Conservation (phyloP, 2,329 filamentous ascomycete species). For the Bipolaris sorokiniana region DNA sequence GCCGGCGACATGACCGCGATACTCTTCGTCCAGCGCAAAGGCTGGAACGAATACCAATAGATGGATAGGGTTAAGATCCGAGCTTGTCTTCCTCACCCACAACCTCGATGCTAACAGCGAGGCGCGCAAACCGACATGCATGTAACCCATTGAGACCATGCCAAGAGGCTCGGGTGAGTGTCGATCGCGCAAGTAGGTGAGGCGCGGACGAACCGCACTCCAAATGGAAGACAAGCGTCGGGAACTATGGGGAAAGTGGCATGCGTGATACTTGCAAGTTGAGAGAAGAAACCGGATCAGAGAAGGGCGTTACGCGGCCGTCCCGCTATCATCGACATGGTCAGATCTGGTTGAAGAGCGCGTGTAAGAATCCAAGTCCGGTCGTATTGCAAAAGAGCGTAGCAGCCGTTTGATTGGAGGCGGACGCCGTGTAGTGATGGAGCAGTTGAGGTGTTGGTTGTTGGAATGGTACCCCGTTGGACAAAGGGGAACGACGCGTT, state of each 20-base stretch:
- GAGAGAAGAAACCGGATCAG: slow-evolving; percentile 40
- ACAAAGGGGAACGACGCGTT: slow-evolving; percentile 22
- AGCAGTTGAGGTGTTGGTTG: slow-evolving; percentile 24
- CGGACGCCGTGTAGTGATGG: slow-evolving; percentile 22
- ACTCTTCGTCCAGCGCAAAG: slow-evolving; percentile 52
- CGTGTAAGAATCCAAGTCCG: slow-evolving; percentile 21
- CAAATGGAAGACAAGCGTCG: slow-evolving; percentile 70
- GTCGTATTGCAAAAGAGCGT: slow-evolving; percentile 9
- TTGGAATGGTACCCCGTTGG: slow-evolving; percentile 1
- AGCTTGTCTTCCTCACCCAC: slow-evolving; percentile 65
- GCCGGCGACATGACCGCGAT: slow-evolving; percentile 66
- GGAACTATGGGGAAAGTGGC: slow-evolving; percentile 80
- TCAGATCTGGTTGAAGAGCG: slow-evolving; percentile 29
- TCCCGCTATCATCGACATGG: slow-evolving; percentile 37
- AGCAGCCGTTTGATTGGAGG: slow-evolving; percentile 4
- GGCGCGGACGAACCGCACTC: slow-evolving; percentile 60
- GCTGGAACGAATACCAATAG: slow-evolving; percentile 66
- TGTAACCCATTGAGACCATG: slow-evolving; percentile 60
- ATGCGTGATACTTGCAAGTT: slow-evolving; percentile 60
- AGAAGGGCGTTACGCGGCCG: slow-evolving; percentile 29
- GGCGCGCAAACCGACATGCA: slow-evolving; percentile 45
- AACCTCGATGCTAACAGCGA: slow-evolving; percentile 41
- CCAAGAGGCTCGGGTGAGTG: slow-evolving; percentile 67
- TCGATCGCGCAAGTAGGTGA: slow-evolving; percentile 46
- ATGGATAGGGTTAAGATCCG: slow-evolving; percentile 98